Evolutionary conservation across 1,139 yeast species (phyloP).

Genomic region (Protomyces inouyei): DNA sequence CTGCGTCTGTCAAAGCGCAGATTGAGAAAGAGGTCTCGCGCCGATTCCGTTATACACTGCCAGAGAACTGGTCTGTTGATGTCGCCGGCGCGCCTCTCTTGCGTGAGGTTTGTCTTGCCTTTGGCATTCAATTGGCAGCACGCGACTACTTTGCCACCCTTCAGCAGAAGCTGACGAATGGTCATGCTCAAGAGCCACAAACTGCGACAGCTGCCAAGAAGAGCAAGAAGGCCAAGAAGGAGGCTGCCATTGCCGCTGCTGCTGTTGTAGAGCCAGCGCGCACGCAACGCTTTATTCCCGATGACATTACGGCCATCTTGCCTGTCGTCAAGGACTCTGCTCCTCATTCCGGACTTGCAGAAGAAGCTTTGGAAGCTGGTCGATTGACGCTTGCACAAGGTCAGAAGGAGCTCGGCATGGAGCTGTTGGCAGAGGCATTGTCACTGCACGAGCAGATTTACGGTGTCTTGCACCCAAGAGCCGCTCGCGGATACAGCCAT

Average conservation of each 20-base stretch:
- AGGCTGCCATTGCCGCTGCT: conserved; percentile 38
- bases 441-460: conserved; percentile 76
- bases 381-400: conserved; percentile 37
- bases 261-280: conserved; percentile 33
- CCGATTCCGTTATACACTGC: conserved; percentile 56
- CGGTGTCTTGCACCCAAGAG: conserved; percentile 74
- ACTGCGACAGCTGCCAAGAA: conserved; percentile 38
- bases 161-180: background rate
- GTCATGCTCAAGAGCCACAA: conserved; percentile 35
- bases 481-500: conserved; percentile 63
- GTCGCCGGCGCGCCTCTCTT: conserved; percentile 50
- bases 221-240: conserved; percentile 45
- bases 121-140: conserved; percentile 84
- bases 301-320: conserved; percentile 62
- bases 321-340: conserved; percentile 72
- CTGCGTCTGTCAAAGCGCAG: conserved; percentile 45
- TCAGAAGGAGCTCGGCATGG: conserved; percentile 39
- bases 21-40: conserved; percentile 50
- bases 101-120: conserved; percentile 67
- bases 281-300: conserved; percentile 46
- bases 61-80: conserved; percentile 47
- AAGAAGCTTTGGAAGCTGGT: conserved; percentile 67
- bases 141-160: conserved; percentile 46
- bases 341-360: conserved; percentile 62
- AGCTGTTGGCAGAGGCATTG: conserved; percentile 62